A percentile compares a stretch with the other conserved stretches of the same genome.
phyloP scores from a whole-genome alignment of 139 green algal species.

The Marvania coccoides region DNA sequence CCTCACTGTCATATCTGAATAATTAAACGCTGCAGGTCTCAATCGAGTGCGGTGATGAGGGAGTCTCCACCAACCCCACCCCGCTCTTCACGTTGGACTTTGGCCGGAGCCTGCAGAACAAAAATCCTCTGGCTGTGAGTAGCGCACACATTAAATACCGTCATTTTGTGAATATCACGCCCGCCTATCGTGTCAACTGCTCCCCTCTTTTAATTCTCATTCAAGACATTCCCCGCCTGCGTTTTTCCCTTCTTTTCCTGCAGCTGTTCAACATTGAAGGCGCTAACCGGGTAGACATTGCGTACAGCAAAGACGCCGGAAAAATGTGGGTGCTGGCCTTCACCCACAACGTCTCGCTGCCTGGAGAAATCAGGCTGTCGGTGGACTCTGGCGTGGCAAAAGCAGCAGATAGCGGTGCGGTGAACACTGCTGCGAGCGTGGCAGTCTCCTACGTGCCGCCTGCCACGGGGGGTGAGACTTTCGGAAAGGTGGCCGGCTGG shows the following conservation, averaged over 20 bases:
- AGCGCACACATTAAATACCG: too few relatives aligned
- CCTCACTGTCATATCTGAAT: too few relatives aligned
- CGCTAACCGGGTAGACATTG: conserved; percentile 13
- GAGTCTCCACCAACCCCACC: background rate
- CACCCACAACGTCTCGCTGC: background rate
- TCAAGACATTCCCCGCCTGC: background rate
- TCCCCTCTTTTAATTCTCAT: background rate
- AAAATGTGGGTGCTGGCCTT: conserved; percentile 18
- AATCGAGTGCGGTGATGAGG: conserved; percentile 9
- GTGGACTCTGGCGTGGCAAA: background rate
- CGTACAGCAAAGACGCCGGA: conserved; percentile 6
- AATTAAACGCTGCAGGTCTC: background rate
- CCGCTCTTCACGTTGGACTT: conserved; percentile 25
- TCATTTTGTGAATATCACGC: too few relatives aligned
- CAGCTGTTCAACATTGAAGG: background rate
- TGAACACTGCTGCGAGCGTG: background rate
- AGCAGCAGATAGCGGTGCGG: background rate
- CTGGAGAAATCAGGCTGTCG: background rate
- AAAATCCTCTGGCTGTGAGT: conserved; percentile 13
- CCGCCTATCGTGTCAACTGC: too few relatives aligned
- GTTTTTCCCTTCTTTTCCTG: background rate
- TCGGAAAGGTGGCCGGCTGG: conserved; percentile 4
- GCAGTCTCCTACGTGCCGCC: conserved; percentile 7
- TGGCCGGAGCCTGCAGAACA: conserved; percentile 12
- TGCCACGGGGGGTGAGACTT: background rate